These are phyloP conservation scores for Collybia nuda DNA, from an alignment of 768 basidiomycete genomes.

Conservation along the genomic window DNA sequence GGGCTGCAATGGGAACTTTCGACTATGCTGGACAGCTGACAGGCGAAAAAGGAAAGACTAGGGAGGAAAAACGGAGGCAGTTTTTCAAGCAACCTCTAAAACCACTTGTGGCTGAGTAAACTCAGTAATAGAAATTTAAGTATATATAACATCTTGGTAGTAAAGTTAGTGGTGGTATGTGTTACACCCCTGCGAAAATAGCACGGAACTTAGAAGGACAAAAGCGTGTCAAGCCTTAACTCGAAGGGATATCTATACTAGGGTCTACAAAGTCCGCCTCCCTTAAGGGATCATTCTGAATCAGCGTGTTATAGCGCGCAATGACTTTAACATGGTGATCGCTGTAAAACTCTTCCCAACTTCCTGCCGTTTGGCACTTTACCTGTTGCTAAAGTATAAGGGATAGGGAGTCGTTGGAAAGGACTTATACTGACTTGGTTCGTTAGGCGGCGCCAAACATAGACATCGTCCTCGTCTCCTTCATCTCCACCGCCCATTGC, in stretches of 20 bases:
- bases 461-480: constrained; percentile 37
- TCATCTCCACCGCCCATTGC: constrained; percentile 39
- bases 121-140: neutral
- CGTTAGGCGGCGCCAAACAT: constrained; percentile 53
- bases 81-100: constrained; percentile 81
- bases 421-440: constrained; percentile 36
- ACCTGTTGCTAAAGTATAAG: constrained; percentile 22
- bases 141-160: neutral
- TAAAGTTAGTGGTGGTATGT: too few relatives aligned
- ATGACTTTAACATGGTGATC: constrained; percentile 40
- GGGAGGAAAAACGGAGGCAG: constrained; percentile 70
- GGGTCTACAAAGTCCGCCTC: neutral
- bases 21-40: constrained; percentile 72
- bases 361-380: constrained; percentile 36
- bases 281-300: constrained; percentile 7
- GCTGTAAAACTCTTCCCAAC: constrained; percentile 55
- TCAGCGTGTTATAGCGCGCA: constrained; percentile 34
- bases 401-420: neutral
- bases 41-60: constrained; percentile 39
- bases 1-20: constrained; percentile 77
- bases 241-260: neutral
- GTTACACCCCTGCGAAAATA: too few relatives aligned
- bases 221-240: too few relatives aligned
- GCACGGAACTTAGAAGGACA: too few relatives aligned
- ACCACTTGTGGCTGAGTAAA: constrained; percentile 33